Evolutionary conservation across 306 rosid species (phyloP).

Genomic region (Adenanthera pavonina): DNA sequence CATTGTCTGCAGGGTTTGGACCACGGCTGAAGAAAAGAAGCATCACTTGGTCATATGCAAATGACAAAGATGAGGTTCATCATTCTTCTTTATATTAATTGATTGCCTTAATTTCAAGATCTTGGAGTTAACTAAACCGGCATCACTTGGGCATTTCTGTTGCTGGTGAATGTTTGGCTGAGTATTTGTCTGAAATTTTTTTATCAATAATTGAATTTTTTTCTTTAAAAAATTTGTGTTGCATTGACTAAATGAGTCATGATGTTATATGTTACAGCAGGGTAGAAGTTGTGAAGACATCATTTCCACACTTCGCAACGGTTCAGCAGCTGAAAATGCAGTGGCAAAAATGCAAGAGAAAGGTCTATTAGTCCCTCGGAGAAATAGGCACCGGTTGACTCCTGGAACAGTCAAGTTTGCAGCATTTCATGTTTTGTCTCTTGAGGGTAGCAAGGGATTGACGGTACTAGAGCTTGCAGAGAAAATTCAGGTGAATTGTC

Average conservation of each 20-base stretch:
- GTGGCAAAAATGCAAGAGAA: conserved; percentile 92
- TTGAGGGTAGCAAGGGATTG: conserved; percentile 92
- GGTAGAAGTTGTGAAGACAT: conserved; percentile 79
- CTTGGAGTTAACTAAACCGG: too few species aligned
- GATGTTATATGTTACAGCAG: conserved; percentile 47
- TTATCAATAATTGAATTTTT: background rate
- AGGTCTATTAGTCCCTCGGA: conserved; percentile 88
- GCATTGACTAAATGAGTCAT: conserved; percentile 30
- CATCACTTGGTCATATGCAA: conserved; percentile 65
- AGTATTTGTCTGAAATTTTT: conserved; percentile 14
- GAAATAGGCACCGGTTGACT: conserved; percentile 94
- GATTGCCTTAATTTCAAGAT: conserved; percentile 11
- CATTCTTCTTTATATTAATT: conserved; percentile 24
- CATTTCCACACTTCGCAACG: conserved; percentile 89
- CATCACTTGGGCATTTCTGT: conserved; percentile 14
- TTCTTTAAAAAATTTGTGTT: background rate
- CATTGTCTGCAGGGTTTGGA: conserved; percentile 93
- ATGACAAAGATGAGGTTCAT: conserved; percentile 80
- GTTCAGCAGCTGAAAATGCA: conserved; percentile 98
- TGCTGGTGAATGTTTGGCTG: conserved; percentile 27
- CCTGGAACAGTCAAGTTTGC: conserved; percentile 99
- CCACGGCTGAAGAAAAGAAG: conserved; percentile 86
- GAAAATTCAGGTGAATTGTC: conserved; percentile 82
- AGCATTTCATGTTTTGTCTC: conserved; percentile 96
- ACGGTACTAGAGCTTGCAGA: conserved; percentile 96